Percentiles rank a stretch among this genome's conserved stretches.
These are phyloP conservation scores for Chaetomium cochliodes DNA, from an alignment of 495 filamentous ascomycete species.

Conservation along the genomic window DNA sequence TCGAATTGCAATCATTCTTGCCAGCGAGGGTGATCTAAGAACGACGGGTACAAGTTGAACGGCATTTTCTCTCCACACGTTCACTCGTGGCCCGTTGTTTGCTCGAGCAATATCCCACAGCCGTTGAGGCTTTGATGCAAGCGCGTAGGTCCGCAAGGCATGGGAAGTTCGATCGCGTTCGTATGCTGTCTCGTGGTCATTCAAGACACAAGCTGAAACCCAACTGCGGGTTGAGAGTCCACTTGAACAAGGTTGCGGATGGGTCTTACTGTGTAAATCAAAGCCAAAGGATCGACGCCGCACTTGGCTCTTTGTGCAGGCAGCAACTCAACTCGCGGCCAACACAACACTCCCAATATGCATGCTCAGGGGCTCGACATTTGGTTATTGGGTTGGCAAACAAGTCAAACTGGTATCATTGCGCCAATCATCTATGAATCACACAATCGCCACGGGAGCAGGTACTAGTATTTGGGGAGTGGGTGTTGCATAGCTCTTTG, in stretches of 20 bases:
- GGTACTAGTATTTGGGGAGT: background rate
- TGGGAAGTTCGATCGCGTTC: background rate
- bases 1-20: too few relatives aligned
- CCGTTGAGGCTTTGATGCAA: too few relatives aligned
- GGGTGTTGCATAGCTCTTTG: slow-evolving; percentile 19
- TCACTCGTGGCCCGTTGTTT: too few relatives aligned
- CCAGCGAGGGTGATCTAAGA: too few relatives aligned
- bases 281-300: background rate
- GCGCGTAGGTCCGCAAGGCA: background rate
- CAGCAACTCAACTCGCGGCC: background rate
- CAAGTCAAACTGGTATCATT: slow-evolving; percentile 15
- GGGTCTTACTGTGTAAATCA: background rate
- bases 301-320: background rate
- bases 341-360: too few relatives aligned
- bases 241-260: background rate
- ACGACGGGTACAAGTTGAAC: too few relatives aligned
- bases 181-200: background rate
- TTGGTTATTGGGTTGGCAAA: background rate
- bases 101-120: too few relatives aligned
- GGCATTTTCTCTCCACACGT: too few relatives aligned
- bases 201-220: background rate
- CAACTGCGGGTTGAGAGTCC: too few relatives aligned
- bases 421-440: slow-evolving; percentile 17
- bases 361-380: too few relatives aligned
- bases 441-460: background rate